Evolutionary conservation across 2,329 filamentous ascomycete genomes (phyloP), one percentile per base, ranked within the genome.

Genomic region (Claviceps capensis): DNA sequence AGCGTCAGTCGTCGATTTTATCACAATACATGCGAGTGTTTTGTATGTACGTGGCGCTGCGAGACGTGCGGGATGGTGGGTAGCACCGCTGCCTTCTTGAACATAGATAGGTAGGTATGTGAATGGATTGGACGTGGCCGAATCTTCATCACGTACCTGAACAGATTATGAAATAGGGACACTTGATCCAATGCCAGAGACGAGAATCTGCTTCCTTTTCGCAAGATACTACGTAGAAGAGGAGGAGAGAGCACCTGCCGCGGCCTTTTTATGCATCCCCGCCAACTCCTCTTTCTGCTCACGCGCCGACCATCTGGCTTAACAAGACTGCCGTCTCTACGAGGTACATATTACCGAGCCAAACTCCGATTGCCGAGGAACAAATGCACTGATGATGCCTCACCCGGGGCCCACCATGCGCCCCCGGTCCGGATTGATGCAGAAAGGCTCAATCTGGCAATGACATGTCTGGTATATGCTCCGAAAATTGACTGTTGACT

Each of bases 211-310:
- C 7, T 30, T 26, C 0, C 19, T 48, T 16, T 11, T 36, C 19
- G 34, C 23, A 7, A 9, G 14, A 23, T n/a, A 38, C 19, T 30
- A 37, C n/a, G 16, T n/a, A 9, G 16, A 9, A 2, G 23, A 23
- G 14, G 17, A 16, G 22, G 46, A 17, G 23, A 36, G 19, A 16
- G 16, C 13, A 37, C 23, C 36, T 50, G 47, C 19, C 44, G 48
- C 52, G 52, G 52, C 48, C 30, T 37, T 47, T 44, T 49, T 19
- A 36, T 45, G 5, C n/a, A 45, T 45, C 48, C 48, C 41, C 41
- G 38, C 45, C 48, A 36, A 40, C 23, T 49, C 22, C 40, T 38
- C 19, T 42, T 40, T 14, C 36, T 17, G 42, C 42, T n/a, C 5
- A 5, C 22, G 23, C 45, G 19, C 46, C 46, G 43, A 41, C 26